Evolutionary conservation across 306 rosid genomes (phyloP).

Genomic region (Dalbergia cochinchinensis): DNA sequence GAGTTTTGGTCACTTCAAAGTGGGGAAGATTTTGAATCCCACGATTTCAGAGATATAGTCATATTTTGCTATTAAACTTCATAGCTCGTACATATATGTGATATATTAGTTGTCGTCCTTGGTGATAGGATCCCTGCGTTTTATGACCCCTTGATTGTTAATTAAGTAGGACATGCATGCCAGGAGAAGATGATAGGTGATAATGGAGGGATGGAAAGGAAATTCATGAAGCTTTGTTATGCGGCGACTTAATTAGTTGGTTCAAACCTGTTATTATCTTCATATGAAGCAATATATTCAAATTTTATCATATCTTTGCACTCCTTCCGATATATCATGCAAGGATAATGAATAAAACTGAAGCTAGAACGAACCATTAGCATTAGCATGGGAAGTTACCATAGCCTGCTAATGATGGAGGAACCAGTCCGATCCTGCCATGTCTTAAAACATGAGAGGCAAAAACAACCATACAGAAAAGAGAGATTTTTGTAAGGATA

Average conservation of each 20-base stretch:
- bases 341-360: neutral
- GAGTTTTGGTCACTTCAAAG: conserved; percentile 10
- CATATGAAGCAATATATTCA: too few relatives aligned
- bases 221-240: neutral
- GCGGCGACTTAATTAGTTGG: neutral
- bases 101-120: neutral
- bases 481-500: too few relatives aligned
- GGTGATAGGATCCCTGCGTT: neutral
- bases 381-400: neutral
- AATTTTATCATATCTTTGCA: neutral
- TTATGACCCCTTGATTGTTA: neutral
- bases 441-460: too few relatives aligned
- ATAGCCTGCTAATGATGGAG: neutral
- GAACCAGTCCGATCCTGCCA: too few relatives aligned
- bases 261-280: neutral
- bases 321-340: conserved; percentile 12
- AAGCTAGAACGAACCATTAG: neutral
- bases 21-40: conserved; percentile 14
- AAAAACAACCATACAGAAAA: too few relatives aligned
- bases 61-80: neutral
- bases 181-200: neutral
- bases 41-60: neutral
- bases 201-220: neutral
- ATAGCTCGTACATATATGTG: too few relatives aligned
- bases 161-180: neutral